Evolutionary conservation across 768 basidiomycete genomes (phyloP).

Genomic region (Chiua virens): DNA sequence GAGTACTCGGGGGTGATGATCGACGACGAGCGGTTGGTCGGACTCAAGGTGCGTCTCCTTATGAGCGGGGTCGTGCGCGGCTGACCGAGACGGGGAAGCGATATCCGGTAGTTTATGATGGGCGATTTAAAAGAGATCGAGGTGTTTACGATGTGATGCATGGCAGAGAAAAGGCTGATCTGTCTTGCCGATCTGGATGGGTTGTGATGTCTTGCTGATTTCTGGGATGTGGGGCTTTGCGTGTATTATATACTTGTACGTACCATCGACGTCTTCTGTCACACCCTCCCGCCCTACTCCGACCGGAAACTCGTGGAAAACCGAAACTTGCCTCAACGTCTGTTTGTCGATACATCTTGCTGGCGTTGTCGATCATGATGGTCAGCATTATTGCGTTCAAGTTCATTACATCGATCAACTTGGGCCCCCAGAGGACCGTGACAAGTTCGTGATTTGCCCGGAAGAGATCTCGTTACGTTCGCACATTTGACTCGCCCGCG

Average conservation of each 20-base stretch:
- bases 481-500: slow-evolving; percentile 92
- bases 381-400: slow-evolving; percentile 95
- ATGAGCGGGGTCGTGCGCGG: background rate
- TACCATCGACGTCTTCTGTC: too few species aligned
- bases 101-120: slow-evolving; percentile 27
- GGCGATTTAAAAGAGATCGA: slow-evolving; percentile 35
- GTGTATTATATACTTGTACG: too few species aligned
- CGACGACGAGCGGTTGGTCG: slow-evolving; percentile 41
- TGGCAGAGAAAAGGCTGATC: too few species aligned
- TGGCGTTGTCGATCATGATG: slow-evolving; percentile 89
- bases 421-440: slow-evolving; percentile 89
- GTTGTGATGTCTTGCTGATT: too few species aligned
- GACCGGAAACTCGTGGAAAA: too few species aligned
- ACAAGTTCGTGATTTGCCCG: slow-evolving; percentile 97
- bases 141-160: slow-evolving; percentile 32
- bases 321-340: slow-evolving; percentile 87
- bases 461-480: slow-evolving; percentile 81
- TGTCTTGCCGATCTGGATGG: too few species aligned
- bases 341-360: slow-evolving; percentile 87
- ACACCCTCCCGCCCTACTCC: too few species aligned
- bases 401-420: slow-evolving; percentile 88
- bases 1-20: slow-evolving; percentile 43
- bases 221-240: too few species aligned
- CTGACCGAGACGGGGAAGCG: background rate
- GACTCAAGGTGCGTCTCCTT: slow-evolving; percentile 36